phyloP scores from a whole-genome alignment of 345 rosid genomes.

The Eucalyptus pumila region DNA sequence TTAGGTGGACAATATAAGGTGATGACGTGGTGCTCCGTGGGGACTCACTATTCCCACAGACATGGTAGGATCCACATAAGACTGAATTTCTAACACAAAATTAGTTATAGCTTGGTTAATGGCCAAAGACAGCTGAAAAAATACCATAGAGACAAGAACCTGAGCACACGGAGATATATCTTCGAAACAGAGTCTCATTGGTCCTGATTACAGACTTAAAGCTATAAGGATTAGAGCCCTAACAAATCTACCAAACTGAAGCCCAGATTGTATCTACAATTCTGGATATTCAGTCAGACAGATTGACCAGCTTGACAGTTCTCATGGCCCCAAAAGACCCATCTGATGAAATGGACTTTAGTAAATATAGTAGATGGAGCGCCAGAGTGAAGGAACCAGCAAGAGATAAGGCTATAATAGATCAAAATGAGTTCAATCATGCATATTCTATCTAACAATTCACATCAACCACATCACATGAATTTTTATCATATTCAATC shows the following conservation, averaged over 20 bases:
- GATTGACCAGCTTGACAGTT: not conserved
- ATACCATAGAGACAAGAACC: not conserved
- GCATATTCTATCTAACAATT: not conserved
- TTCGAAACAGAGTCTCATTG: not conserved
- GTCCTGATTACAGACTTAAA: not conserved
- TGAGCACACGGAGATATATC: not conserved
- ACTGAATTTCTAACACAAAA: not conserved
- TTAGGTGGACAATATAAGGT: not conserved
- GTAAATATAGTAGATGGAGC: not conserved
- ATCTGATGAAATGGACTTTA: not conserved
- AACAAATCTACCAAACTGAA: not conserved
- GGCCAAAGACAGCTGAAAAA: not conserved
- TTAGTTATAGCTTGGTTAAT: not conserved
- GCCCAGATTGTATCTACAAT: not conserved
- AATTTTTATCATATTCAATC: not conserved
- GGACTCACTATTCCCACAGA: not conserved
- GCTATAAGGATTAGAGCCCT: not conserved
- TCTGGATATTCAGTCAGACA: not conserved
- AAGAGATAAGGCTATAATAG: not conserved
- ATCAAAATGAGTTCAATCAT: not conserved
- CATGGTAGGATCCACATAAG: not conserved
- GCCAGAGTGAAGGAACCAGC: not conserved
- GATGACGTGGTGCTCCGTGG: not conserved
- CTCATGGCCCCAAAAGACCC: not conserved
- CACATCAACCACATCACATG: not conserved